Conservation (phyloP, 73 alveolate species). For the Paramecium tetraurelia region DNA sequence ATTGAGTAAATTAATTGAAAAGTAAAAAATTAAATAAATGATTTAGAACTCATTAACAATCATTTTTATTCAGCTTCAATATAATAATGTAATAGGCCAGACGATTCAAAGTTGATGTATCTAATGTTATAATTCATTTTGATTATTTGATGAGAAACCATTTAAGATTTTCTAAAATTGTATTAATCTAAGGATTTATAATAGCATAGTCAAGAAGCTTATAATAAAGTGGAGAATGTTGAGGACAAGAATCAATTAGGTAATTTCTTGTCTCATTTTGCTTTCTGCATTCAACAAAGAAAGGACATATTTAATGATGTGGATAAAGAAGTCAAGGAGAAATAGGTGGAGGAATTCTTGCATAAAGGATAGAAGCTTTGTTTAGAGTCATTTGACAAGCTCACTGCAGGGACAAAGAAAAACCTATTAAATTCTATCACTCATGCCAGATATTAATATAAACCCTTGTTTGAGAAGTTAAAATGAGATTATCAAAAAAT, state of each 20-base stretch:
- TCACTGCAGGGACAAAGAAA: not conserved
- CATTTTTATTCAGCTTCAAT: not conserved
- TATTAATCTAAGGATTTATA: not conserved
- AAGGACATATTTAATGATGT: not conserved
- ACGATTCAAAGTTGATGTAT: not conserved
- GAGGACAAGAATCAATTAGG: slow-evolving; percentile 1
- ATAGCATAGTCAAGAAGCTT: not conserved
- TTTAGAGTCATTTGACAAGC: not conserved
- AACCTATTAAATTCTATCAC: not conserved
- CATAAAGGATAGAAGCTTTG: not conserved
- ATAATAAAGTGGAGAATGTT: not conserved
- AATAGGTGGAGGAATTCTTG: not conserved
- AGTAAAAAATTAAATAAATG: not conserved
- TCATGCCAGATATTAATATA: not conserved
- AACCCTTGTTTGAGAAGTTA: not conserved
- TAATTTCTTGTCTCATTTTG: not conserved
- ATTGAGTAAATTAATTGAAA: not conserved
- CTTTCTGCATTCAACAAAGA: not conserved
- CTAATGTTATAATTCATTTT: not conserved
- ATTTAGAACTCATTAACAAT: not conserved
- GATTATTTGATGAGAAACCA: slow-evolving; percentile 36
- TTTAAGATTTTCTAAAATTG: not conserved
- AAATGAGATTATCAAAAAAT: not conserved
- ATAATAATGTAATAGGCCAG: not conserved
- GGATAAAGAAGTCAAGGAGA: not conserved